Conservation (phyloP, 2,329 filamentous ascomycete genomes). For the Pseudocercospora cruenta region DNA sequence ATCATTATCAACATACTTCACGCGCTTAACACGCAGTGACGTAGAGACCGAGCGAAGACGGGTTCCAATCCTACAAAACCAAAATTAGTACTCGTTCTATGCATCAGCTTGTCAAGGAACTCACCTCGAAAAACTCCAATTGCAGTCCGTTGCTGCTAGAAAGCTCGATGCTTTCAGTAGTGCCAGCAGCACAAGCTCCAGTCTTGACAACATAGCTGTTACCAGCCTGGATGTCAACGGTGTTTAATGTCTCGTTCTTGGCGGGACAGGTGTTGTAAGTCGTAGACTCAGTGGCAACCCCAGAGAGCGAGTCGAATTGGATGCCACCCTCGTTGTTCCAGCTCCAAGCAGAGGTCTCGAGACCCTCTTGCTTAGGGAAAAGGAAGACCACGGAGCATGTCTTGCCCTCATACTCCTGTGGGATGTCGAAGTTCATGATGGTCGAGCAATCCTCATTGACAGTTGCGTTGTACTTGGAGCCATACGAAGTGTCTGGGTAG, state of each 20-base stretch:
- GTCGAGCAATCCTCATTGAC: slow-evolving; percentile 59
- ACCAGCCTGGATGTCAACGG: slow-evolving; percentile 27
- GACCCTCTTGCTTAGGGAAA: slow-evolving; percentile 61
- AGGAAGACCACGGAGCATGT: slow-evolving; percentile 69
- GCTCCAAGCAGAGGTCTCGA: slow-evolving; percentile 63
- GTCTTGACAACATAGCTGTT: slow-evolving; percentile 36
- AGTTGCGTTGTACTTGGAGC: slow-evolving; percentile 61
- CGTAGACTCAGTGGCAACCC: slow-evolving; percentile 53
- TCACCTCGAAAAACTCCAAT: slow-evolving; percentile 33
- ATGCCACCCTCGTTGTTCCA: slow-evolving; percentile 41
- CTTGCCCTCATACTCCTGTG: slow-evolving; percentile 56
- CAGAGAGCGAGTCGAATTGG: slow-evolving; percentile 45
- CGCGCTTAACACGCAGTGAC: slow-evolving; percentile 15
- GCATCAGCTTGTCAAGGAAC: not conserved
- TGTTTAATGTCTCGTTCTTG: slow-evolving; percentile 17
- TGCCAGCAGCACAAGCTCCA: slow-evolving; percentile 33
- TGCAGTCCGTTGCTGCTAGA: slow-evolving; percentile 24
- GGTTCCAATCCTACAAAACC: slow-evolving; percentile 4
- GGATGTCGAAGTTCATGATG: slow-evolving; percentile 73
- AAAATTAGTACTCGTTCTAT: not conserved
- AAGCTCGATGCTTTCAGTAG: slow-evolving; percentile 30
- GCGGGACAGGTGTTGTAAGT: slow-evolving; percentile 30
- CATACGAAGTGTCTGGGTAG: slow-evolving; percentile 56
- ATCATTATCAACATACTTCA: not conserved
- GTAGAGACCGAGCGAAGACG: slow-evolving; percentile 13